A percentile compares a stretch with the other conserved stretches of the same genome.
Conservation (phyloP, 2,329 filamentous ascomycete genomes). For the Apiospora koreana region DNA sequence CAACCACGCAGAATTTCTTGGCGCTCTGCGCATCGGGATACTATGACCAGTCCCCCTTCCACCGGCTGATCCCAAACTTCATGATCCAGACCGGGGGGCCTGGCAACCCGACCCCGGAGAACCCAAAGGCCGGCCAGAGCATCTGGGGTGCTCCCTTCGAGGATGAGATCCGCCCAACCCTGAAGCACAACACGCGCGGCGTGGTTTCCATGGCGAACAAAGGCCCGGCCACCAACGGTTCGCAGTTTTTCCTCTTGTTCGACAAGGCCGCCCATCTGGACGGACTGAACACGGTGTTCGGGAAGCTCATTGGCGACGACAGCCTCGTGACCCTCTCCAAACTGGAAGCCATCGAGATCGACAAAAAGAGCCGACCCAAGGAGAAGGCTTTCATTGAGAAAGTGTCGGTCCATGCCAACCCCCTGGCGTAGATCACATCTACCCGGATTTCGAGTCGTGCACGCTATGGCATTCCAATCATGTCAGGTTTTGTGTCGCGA, state of each 20-base stretch:
- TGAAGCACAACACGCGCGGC: conserved; percentile 69
- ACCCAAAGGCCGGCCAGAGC: conserved; percentile 68
- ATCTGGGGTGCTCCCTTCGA: conserved; percentile 76
- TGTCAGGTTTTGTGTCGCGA: not conserved
- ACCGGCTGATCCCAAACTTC: conserved; percentile 78
- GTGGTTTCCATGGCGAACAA: conserved; percentile 80
- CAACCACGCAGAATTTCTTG: conserved; percentile 72
- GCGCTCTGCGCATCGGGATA: conserved; percentile 79
- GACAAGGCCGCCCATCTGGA: conserved; percentile 79
- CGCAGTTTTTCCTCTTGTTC: conserved; percentile 81
- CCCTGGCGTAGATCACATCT: conserved; percentile 60
- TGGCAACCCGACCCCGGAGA: conserved; percentile 53
- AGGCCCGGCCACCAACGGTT: conserved; percentile 71
- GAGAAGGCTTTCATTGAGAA: conserved; percentile 66
- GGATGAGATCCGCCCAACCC: conserved; percentile 74
- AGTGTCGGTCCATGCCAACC: conserved; percentile 78
- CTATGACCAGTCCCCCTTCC: conserved; percentile 75
- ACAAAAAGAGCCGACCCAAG: conserved; percentile 76
- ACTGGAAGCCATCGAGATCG: conserved; percentile 71
- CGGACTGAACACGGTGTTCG: conserved; percentile 83
- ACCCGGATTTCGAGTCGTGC: not conserved
- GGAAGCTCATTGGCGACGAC: conserved; percentile 68
- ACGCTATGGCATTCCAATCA: not conserved
- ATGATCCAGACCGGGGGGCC: conserved; percentile 78
- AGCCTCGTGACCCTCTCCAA: conserved; percentile 65